Conservation (phyloP, 805 yeast species). For the Wickerhamomyces bovis region DNA sequence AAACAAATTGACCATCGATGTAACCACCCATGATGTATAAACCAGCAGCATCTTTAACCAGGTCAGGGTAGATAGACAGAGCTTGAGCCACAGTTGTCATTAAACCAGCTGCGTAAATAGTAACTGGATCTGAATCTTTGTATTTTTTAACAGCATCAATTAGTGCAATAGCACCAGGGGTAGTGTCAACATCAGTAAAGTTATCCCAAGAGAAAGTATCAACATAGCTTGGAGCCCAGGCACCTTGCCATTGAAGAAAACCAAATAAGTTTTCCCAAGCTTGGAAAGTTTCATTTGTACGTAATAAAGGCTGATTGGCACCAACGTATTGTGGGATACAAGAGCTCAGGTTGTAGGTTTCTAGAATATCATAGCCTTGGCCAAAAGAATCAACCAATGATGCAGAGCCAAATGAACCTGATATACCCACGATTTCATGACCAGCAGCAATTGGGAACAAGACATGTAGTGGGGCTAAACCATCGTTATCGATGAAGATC, state of each 20-base stretch:
- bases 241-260: constrained; percentile 37
- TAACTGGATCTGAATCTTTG: constrained; percentile 31
- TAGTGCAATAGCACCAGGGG: constrained; percentile 34
- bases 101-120: constrained; percentile 36
- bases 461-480: constrained; percentile 31
- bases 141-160: constrained; percentile 34
- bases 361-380: constrained; percentile 25
- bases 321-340: constrained; percentile 35
- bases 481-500: constrained; percentile 39
- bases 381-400: constrained; percentile 37
- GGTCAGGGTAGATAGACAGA: constrained; percentile 31
- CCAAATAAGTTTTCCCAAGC: constrained; percentile 34
- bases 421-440: constrained; percentile 34
- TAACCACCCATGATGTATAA: constrained; percentile 40
- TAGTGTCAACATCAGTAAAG: constrained; percentile 23
- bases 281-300: constrained; percentile 35
- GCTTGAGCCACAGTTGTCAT: constrained; percentile 44
- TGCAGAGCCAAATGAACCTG: constrained; percentile 34
- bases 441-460: constrained; percentile 34
- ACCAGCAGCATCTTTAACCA: constrained; percentile 34
- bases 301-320: constrained; percentile 32
- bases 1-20: constrained; percentile 35
- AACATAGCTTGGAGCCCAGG: constrained; percentile 27
- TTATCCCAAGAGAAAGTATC: constrained; percentile 30
- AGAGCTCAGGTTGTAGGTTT: constrained; percentile 28